Conservation (phyloP, 2,329 filamentous ascomycete genomes). For the Pestalotiopsis sp. region DNA sequence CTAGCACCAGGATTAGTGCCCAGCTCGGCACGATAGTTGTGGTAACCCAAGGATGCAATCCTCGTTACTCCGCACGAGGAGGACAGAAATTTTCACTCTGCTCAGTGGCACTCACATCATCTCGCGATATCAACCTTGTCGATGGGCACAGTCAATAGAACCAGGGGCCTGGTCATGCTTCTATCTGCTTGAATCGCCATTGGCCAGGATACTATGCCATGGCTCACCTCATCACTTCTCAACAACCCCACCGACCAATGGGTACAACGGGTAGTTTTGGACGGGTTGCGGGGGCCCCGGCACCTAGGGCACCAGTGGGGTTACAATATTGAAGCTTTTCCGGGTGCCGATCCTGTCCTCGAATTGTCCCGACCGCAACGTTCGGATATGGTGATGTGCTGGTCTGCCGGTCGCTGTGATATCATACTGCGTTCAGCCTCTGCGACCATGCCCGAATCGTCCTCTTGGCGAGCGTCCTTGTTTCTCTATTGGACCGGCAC, state of each 20-base stretch:
- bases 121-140: not conserved
- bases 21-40: not conserved
- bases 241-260: not conserved
- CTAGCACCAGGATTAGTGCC: not conserved
- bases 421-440: constrained; percentile 3
- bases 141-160: constrained; percentile 2
- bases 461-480: not conserved
- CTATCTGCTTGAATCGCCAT: constrained; percentile 6
- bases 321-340: constrained; percentile 8
- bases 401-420: not conserved
- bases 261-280: not conserved
- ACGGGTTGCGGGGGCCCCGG: not conserved
- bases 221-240: not conserved
- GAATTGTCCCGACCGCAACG: not conserved
- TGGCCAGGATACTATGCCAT: not conserved
- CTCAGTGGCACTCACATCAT: not conserved
- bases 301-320: not conserved
- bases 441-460: not conserved
- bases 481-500: constrained; percentile 2
- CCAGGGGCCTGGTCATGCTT: constrained; percentile 3
- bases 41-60: not conserved
- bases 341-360: not conserved
- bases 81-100: too few species aligned
- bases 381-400: constrained; percentile 10
- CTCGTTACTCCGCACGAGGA: not conserved